Evolutionary conservation across 1,139 yeast species (phyloP).

Genomic region (Trichomonascaceae sp.): DNA sequence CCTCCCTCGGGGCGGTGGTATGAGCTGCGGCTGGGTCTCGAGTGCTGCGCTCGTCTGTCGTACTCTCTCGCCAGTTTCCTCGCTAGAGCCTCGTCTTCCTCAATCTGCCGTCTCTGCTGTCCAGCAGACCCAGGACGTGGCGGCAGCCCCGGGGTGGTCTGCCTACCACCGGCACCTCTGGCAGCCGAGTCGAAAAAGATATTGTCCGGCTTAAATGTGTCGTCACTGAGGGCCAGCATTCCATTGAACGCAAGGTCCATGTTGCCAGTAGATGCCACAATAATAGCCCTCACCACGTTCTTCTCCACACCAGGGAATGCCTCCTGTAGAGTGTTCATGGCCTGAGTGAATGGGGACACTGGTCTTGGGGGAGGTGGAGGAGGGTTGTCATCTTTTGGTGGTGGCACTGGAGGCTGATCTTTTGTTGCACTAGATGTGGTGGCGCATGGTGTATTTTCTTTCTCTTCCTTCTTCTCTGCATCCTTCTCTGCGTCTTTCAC

Average conservation of each 20-base stretch:
- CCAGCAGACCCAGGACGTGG: slow-evolving; percentile 4
- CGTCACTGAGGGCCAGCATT: slow-evolving; percentile 67
- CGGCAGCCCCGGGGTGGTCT: slow-evolving; percentile 4
- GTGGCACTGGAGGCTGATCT: too few species aligned
- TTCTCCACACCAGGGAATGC: slow-evolving; percentile 75
- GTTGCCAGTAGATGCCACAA: slow-evolving; percentile 74
- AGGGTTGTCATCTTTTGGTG: slow-evolving; percentile 23
- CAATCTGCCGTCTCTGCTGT: slow-evolving; percentile 33
- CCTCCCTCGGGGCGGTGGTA: not conserved
- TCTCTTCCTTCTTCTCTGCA: too few species aligned
- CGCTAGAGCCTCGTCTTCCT: slow-evolving; percentile 77
- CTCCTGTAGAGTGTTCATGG: slow-evolving; percentile 44
- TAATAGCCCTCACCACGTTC: slow-evolving; percentile 57
- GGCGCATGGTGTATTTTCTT: too few species aligned
- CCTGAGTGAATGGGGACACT: slow-evolving; percentile 39
- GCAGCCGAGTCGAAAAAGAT: slow-evolving; percentile 25
- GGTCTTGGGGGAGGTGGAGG: slow-evolving; percentile 74
- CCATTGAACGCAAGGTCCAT: slow-evolving; percentile 86
- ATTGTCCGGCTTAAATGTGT: slow-evolving; percentile 47
- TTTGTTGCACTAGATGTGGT: too few species aligned
- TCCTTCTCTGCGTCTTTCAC: too few species aligned
- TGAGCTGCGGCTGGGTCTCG: slow-evolving; percentile 1
- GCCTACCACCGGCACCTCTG: slow-evolving; percentile 6
- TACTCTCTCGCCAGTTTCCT: slow-evolving; percentile 65
- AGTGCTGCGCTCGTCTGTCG: slow-evolving; percentile 6